phyloP scores from a whole-genome alignment of 2,329 filamentous ascomycete species.

The Xenoacremonium recifei region DNA sequence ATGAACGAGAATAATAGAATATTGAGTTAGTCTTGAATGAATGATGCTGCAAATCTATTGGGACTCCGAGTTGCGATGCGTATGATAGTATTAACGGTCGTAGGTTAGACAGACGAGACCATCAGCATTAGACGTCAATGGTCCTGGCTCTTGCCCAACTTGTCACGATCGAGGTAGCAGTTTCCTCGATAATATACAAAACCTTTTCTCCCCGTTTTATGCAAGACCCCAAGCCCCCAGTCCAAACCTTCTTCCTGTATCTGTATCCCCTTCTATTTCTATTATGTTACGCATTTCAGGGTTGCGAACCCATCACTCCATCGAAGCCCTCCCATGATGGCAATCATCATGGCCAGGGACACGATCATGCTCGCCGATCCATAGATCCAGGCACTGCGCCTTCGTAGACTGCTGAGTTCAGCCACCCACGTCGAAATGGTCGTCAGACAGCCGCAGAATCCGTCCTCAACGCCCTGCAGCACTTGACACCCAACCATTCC shows the following conservation, averaged over 20 bases:
- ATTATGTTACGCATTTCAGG: constrained; percentile 15
- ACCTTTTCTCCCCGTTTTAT: no score
- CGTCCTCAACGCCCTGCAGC: constrained; percentile 64
- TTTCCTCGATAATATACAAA: not conserved
- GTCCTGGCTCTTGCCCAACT: not conserved
- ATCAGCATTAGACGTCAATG: not conserved
- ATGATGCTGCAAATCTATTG: no score
- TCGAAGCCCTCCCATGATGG: constrained; percentile 71
- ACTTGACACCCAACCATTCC: constrained; percentile 65
- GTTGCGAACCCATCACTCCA: constrained; percentile 62
- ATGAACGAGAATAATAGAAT: no score
- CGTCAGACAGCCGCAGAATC: constrained; percentile 65
- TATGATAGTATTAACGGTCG: no score
- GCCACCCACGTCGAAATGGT: constrained; percentile 67
- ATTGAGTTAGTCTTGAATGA: no score
- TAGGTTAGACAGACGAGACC: not conserved
- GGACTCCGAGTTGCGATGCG: no score
- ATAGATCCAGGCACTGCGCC: constrained; percentile 65
- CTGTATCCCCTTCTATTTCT: not conserved
- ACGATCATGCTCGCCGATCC: constrained; percentile 58
- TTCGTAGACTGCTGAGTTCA: constrained; percentile 54
- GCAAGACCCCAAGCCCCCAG: no score
- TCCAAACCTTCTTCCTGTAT: no score
- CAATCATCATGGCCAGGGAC: constrained; percentile 59
- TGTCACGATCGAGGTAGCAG: not conserved